Percentiles rank a stretch among this genome's conserved stretches.
Conservation (phyloP, 768 basidiomycete species). For the Pleurotus tuber-regium region DNA sequence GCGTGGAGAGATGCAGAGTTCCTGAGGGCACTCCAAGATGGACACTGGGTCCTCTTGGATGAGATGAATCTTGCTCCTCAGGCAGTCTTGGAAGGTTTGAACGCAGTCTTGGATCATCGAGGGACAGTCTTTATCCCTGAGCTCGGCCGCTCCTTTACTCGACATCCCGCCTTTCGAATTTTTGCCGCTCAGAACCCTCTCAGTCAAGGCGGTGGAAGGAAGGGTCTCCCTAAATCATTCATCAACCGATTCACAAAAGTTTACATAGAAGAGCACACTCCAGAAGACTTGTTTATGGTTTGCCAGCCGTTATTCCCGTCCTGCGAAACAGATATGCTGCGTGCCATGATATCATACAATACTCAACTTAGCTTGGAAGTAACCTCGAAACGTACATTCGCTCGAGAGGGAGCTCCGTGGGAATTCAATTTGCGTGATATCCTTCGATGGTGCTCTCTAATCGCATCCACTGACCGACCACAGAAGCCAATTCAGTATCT, state of each 20-base stretch:
- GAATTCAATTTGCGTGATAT: slow-evolving; percentile 98
- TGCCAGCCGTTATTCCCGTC: slow-evolving; percentile 72
- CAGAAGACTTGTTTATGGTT: slow-evolving; percentile 74
- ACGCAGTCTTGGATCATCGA: slow-evolving; percentile 93
- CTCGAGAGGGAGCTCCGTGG: slow-evolving; percentile 85
- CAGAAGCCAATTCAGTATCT: slow-evolving; percentile 63
- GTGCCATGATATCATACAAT: slow-evolving; percentile 84
- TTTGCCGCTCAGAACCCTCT: slow-evolving; percentile 98
- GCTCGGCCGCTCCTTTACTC: slow-evolving; percentile 80
- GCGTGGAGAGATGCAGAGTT: slow-evolving; percentile 98
- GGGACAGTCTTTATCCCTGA: slow-evolving; percentile 95
- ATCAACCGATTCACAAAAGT: slow-evolving; percentile 99
- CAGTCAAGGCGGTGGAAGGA: slow-evolving; percentile 94
- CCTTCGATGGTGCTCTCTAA: slow-evolving; percentile 78
- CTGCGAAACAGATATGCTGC: slow-evolving; percentile 50
- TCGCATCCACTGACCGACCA: slow-evolving; percentile 28
- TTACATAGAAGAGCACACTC: slow-evolving; percentile 80
- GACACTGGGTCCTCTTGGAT: slow-evolving; percentile 96
- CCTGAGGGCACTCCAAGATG: slow-evolving; percentile 87
- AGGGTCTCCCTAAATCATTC: slow-evolving; percentile 96
- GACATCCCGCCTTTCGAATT: slow-evolving; percentile 93
- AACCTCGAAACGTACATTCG: slow-evolving; percentile 63
- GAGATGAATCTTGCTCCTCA: slow-evolving; percentile 99
- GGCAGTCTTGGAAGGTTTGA: slow-evolving; percentile 93
- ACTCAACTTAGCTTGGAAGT: slow-evolving; percentile 65